Percentiles rank a stretch among this genome's conserved stretches.
Conservation (phyloP, 192 early-diverging fungal species). For the Rhizophagus prolifer region DNA sequence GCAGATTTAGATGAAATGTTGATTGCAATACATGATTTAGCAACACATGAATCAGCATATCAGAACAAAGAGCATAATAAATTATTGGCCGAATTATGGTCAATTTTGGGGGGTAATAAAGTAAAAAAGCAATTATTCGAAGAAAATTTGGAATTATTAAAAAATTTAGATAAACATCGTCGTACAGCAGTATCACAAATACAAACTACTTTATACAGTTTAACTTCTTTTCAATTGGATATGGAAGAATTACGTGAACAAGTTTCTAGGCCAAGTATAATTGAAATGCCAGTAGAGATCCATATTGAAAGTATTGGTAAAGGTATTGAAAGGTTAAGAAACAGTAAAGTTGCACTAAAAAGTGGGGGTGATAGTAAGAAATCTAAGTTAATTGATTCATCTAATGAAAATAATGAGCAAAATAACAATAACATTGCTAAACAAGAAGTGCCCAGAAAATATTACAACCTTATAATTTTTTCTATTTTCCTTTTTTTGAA, state of each 20-base stretch:
- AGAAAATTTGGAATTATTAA: constrained; percentile 44
- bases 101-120: constrained; percentile 35
- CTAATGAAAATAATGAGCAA: not conserved
- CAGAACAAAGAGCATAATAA: constrained; percentile 36
- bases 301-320: constrained; percentile 45
- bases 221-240: constrained; percentile 55
- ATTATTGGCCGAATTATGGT: constrained; percentile 38
- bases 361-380: not conserved
- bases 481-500: no score
- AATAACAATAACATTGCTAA: not conserved
- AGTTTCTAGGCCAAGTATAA: constrained; percentile 36
- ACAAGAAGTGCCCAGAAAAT: not conserved
- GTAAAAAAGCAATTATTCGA: constrained; percentile 33
- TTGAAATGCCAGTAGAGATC: constrained; percentile 37
- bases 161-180: constrained; percentile 42
- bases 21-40: constrained; percentile 44
- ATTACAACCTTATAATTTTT: no score
- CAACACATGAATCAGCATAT: constrained; percentile 39
- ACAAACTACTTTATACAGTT: constrained; percentile 40
- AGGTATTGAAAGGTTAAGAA: constrained; percentile 38
- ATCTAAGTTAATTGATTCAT: not conserved
- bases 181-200: constrained; percentile 41
- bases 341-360: constrained; percentile 37
- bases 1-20: constrained; percentile 43
- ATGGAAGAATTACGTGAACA: constrained; percentile 48